These are phyloP conservation scores for Rutstroemia sp. DNA, from an alignment of 2,329 filamentous ascomycete species.

Conservation along the genomic window DNA sequence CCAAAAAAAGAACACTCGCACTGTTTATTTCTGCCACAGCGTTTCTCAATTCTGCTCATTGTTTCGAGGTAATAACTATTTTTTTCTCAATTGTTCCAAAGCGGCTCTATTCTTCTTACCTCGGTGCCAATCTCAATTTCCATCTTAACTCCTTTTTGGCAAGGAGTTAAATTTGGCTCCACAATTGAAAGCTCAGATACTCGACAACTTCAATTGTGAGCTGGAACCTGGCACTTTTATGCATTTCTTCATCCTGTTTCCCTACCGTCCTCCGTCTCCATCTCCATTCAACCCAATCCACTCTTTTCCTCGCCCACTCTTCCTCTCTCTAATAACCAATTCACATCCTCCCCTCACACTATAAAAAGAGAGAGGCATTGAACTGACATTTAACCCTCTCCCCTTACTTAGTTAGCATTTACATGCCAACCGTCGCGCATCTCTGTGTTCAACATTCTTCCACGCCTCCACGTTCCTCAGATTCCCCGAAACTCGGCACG, in stretches of 20 bases:
- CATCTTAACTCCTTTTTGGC: not conserved
- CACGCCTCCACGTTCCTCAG: slow-evolving; percentile 21
- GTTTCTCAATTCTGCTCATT: not conserved
- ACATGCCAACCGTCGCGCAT: slow-evolving; percentile 29
- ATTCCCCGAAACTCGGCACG: slow-evolving; percentile 18
- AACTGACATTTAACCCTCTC: slow-evolving; percentile 26
- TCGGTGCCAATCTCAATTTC: slow-evolving; percentile 3
- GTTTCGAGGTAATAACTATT: not conserved
- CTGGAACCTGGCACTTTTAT: not conserved
- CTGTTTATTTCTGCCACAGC: not conserved
- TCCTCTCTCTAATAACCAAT: not conserved
- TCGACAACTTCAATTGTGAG: slow-evolving; percentile 6
- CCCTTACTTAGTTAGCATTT: slow-evolving; percentile 19
- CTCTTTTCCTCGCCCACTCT: not conserved
- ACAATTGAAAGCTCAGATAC: slow-evolving; percentile 9
- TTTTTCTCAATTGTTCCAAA: not conserved
- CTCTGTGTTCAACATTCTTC: slow-evolving; percentile 12
- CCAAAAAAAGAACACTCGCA: not conserved
- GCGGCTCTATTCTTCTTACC: not conserved
- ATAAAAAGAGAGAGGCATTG: slow-evolving; percentile 2
- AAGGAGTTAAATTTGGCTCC: slow-evolving; percentile 10
- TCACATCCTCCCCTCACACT: not conserved
- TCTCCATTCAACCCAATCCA: not conserved
- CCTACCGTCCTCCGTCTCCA: not conserved
- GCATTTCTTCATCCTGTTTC: not conserved